Base-by-base conservation (phyloP, 352 stramenopile species). In the Pythium pyrilobum region DNA sequence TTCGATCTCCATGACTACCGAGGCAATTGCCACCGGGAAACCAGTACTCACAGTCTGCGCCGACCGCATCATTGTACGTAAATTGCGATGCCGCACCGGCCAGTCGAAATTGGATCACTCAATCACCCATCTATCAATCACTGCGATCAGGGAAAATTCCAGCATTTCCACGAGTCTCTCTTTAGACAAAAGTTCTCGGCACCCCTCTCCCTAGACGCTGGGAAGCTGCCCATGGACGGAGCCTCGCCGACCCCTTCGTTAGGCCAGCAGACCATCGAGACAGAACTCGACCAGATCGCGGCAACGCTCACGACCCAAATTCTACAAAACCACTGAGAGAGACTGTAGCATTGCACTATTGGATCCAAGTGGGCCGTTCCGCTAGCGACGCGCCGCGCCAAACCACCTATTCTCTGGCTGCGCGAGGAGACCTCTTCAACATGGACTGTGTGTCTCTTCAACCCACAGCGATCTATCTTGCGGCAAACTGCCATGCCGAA, bases 1-100 rank as follows among this genome's bases (percentile, higher is more conserved):
- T 53, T 92, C 78, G 4, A 74, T 89, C 43, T 89, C 81, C 23
- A 92, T 92, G 81, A 84, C 77, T 0, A 92, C 81, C 20, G 81
- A 92, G 56, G 81, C 81, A 13, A 71, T 89, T 36, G 67, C 72
- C 8, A 66, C 73, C 0, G 59, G 65, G 11, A 87, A 81, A 25
- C 56, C 74, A 0, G 77, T 88, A n/a, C 66, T 82, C 13, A 78
- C 62, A 1, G 66, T 89, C 29, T 68, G 70, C 23, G 36, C 63
- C 5, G 62, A 85, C 15, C 60, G 47, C n/a, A 67, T 69, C 56
- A 80, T 61, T 54, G 74, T 87, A 58, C 21, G 56, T 20, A 9
- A 25, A 48, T 25, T 45, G n/a, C 33, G 15, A 3, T 15, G 21
- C 24, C 15, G 3, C 11, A 21, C 3, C 41, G 27, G 3, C 37